These are phyloP conservation scores for Nicotiana sylvestris DNA, from an alignment of 257 asterid species.

Conservation along the genomic window DNA sequence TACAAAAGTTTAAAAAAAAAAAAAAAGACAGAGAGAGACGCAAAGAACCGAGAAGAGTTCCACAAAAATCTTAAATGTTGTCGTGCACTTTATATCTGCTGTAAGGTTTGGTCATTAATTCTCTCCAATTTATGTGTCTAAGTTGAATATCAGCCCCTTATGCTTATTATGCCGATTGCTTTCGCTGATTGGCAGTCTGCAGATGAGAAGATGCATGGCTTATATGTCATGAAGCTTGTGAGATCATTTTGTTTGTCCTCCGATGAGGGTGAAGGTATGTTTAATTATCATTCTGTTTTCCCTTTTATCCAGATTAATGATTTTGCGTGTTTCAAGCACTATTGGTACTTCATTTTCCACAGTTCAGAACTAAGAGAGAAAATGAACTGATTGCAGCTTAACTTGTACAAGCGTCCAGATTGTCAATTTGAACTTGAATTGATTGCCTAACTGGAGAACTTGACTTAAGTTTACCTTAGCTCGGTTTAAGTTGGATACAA, in stretches of 20 bases:
- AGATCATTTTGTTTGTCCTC: constrained; percentile 81
- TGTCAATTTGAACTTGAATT: not conserved
- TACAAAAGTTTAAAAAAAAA: not conserved
- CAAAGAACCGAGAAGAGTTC: not conserved
- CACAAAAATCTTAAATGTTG: not conserved
- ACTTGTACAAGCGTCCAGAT: not conserved
- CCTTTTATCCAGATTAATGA: not conserved
- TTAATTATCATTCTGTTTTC: constrained; percentile 11
- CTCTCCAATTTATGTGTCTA: not conserved
- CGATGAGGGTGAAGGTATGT: constrained; percentile 45
- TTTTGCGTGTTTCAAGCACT: not conserved
- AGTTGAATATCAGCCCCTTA: not conserved
- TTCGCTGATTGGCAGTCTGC: constrained; percentile 43
- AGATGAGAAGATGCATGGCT: constrained; percentile 83
- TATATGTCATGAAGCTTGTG: constrained; percentile 82
- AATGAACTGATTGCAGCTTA: not conserved
- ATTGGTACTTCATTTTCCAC: not conserved
- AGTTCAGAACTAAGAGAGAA: not conserved
- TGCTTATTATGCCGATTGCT: constrained; percentile 14
- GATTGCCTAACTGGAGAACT: not conserved
- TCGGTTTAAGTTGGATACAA: not conserved
- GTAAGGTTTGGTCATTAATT: not conserved
- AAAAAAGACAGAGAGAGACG: not conserved
- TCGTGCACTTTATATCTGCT: not conserved
- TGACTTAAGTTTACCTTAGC: not conserved